A percentile compares a stretch with the other conserved stretches of the same genome.
These are phyloP conservation scores for Ogataea degrootiae DNA, from an alignment of 805 yeast genomes.

Conservation along the genomic window DNA sequence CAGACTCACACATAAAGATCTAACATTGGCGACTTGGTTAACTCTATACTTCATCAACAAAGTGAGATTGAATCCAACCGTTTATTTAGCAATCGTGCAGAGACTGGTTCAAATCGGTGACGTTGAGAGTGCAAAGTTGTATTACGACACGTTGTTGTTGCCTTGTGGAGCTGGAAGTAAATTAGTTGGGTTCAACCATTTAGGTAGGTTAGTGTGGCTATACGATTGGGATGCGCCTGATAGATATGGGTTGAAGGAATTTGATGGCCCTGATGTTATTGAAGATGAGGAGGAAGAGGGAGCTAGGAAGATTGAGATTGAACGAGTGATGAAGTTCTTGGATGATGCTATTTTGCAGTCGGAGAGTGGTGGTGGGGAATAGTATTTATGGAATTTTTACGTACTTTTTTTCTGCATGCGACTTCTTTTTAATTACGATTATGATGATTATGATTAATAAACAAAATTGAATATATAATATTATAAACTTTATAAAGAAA, in stretches of 20 bases:
- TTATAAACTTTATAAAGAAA: too few relatives aligned
- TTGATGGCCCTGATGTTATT: not conserved
- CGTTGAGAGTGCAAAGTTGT: slow-evolving; percentile 11
- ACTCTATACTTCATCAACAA: slow-evolving; percentile 1
- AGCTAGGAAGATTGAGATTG: not conserved
- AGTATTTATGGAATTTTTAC: too few relatives aligned
- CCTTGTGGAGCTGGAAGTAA: not conserved
- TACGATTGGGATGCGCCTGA: slow-evolving; percentile 10
- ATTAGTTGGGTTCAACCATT: not conserved
- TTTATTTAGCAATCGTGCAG: slow-evolving; percentile 13
- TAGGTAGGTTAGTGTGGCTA: not conserved
- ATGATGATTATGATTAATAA: too few relatives aligned
- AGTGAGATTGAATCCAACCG: slow-evolving; percentile 5
- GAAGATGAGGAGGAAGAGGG: not conserved
- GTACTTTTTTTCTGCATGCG: too few relatives aligned
- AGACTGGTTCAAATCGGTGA: slow-evolving; percentile 16
- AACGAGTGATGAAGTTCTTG: too few relatives aligned
- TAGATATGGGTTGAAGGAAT: not conserved
- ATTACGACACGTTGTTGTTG: slow-evolving; percentile 6
- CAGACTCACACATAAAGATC: slow-evolving; percentile 9
- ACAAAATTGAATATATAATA: too few relatives aligned
- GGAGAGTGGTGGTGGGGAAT: too few relatives aligned
- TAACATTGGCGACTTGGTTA: slow-evolving; percentile 8
- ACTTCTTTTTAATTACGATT: too few relatives aligned
- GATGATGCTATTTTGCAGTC: too few relatives aligned